phyloP scores from a whole-genome alignment of 2,329 filamentous ascomycete genomes.

The Paecilomyces formosus region DNA sequence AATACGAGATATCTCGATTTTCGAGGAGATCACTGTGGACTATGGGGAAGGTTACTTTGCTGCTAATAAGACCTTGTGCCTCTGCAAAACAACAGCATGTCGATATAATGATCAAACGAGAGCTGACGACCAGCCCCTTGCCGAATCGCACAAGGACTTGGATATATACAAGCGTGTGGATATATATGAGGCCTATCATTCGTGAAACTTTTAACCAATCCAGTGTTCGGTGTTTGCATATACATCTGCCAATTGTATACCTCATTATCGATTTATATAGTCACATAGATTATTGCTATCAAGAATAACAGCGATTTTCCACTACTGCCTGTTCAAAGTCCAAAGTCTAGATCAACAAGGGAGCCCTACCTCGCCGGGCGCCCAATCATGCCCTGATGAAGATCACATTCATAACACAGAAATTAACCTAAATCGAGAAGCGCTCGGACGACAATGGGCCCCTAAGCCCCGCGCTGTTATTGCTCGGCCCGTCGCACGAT shows the following conservation, averaged over 20 bases:
- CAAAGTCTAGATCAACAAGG: too few relatives aligned
- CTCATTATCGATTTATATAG: too few relatives aligned
- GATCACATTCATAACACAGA: background rate
- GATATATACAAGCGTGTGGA: background rate
- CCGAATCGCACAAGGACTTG: background rate
- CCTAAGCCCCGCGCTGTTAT: background rate
- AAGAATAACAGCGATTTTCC: too few relatives aligned
- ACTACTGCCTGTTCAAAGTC: too few relatives aligned
- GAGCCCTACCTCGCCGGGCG: too few relatives aligned
- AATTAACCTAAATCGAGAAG: background rate
- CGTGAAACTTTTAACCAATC: too few relatives aligned
- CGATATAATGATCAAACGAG: background rate
- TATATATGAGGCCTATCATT: background rate
- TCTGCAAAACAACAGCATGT: background rate
- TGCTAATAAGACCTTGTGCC: background rate
- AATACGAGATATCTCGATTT: constrained; percentile 17
- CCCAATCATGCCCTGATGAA: background rate
- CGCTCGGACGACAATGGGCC: background rate
- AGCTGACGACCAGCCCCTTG: background rate
- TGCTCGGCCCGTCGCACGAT: background rate
- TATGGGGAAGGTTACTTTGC: constrained; percentile 20
- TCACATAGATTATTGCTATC: too few relatives aligned
- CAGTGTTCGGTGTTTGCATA: too few relatives aligned
- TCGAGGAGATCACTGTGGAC: constrained; percentile 26
- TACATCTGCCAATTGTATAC: too few relatives aligned